A percentile compares a stretch with the other conserved stretches of the same genome.
Evolutionary conservation across 2,329 filamentous ascomycete genomes (phyloP).

Genomic region (Fusarium palustre): DNA sequence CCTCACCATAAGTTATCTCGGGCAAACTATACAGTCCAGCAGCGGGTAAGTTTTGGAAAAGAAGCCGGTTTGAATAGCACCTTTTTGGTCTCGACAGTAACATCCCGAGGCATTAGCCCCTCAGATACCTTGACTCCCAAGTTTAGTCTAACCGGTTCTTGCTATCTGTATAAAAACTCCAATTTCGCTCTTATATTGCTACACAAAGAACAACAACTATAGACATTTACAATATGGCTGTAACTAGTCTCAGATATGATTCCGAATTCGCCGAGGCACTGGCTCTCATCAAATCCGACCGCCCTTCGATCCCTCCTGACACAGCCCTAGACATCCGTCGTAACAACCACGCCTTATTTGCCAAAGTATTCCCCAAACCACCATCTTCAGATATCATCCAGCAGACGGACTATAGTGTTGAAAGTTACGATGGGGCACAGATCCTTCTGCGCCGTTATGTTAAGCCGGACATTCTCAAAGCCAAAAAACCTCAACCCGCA

Average conservation of each 20-base stretch:
- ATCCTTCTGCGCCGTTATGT: conserved; percentile 34
- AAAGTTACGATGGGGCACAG: conserved; percentile 26
- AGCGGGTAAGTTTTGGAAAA: neutral
- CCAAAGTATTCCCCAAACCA: conserved; percentile 10
- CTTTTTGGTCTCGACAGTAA: neutral
- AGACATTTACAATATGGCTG: conserved; percentile 10
- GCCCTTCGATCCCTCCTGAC: conserved; percentile 6
- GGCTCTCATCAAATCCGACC: conserved; percentile 21
- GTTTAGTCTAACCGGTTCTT: neutral
- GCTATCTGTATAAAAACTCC: neutral
- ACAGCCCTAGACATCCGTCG: conserved; percentile 32
- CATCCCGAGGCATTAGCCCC: neutral
- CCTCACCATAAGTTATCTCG: neutral
- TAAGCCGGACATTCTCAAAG: conserved; percentile 8
- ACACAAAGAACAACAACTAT: neutral
- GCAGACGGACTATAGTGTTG: conserved; percentile 24
- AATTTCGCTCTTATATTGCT: neutral
- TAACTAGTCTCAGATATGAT: conserved; percentile 27
- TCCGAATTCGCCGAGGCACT: conserved; percentile 35
- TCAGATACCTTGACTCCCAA: neutral
- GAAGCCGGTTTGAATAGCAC: neutral
- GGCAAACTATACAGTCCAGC: neutral
- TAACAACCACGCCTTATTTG: conserved; percentile 14
- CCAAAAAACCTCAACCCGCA: conserved; percentile 23
- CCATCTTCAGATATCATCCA: conserved; percentile 7